These are phyloP conservation scores for Podila minutissima DNA, from an alignment of 192 early-diverging fungal genomes.

Conservation along the genomic window DNA sequence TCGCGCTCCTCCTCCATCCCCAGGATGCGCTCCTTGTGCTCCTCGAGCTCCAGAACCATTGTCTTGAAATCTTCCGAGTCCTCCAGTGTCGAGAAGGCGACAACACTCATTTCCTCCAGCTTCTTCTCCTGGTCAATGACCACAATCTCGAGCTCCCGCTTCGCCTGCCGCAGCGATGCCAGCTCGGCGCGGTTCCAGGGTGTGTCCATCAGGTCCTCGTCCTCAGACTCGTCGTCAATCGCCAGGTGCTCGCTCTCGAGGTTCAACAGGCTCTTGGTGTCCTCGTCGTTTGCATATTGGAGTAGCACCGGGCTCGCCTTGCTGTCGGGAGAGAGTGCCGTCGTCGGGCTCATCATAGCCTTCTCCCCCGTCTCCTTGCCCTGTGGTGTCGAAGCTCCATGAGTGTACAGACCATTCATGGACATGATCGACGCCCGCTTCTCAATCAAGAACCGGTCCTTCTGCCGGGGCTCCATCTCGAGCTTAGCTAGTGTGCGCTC, in stretches of 20 bases:
- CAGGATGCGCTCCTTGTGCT: conserved; percentile 35
- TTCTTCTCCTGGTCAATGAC: conserved; percentile 56
- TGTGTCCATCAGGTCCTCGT: conserved; percentile 33
- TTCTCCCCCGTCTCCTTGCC: neutral
- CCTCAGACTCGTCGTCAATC: conserved; percentile 26
- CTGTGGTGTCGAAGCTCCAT: neutral
- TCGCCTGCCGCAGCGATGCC: conserved; percentile 48
- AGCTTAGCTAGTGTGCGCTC: conserved; percentile 43
- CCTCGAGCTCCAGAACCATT: conserved; percentile 29
- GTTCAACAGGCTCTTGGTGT: conserved; percentile 9
- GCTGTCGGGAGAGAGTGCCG: neutral
- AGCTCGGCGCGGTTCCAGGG: conserved; percentile 55
- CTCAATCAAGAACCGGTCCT: conserved; percentile 37
- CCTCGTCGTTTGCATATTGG: neutral
- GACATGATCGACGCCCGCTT: conserved; percentile 42
- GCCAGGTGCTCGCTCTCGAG: conserved; percentile 26
- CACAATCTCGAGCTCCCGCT: conserved; percentile 64
- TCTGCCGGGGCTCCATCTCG: conserved; percentile 40
- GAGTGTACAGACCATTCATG: conserved; percentile 12
- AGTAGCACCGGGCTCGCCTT: neutral
- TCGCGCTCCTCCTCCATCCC: conserved; percentile 43
- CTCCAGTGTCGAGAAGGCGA: conserved; percentile 10
- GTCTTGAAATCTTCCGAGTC: conserved; percentile 39
- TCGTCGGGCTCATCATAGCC: neutral
- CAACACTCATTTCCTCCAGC: conserved; percentile 41